Percentiles rank a stretch among this genome's conserved stretches.
These are phyloP conservation scores for Cercospora brassicicola DNA, from an alignment of 2,329 filamentous ascomycete species.

Conservation along the genomic window DNA sequence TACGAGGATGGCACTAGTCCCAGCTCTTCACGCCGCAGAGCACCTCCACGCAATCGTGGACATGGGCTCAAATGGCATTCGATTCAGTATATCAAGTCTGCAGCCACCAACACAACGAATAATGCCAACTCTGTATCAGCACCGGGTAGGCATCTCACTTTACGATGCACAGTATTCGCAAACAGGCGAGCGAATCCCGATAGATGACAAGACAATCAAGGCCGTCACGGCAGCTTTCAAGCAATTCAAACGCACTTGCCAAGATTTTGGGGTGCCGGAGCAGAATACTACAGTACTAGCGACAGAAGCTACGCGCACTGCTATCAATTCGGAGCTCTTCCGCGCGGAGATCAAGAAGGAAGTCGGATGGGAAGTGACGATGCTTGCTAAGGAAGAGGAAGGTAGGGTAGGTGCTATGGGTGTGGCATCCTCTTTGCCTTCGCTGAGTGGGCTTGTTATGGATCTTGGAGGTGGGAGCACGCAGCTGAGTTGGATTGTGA, in stretches of 20 bases:
- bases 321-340: slow-evolving; percentile 70
- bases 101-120: slow-evolving; percentile 69
- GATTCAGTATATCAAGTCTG: slow-evolving; percentile 86
- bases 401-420: slow-evolving; percentile 81
- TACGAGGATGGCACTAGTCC: slow-evolving; percentile 2
- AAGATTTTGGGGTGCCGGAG: slow-evolving; percentile 65
- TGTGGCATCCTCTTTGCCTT: slow-evolving; percentile 70
- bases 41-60: slow-evolving; percentile 38
- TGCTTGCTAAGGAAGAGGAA: slow-evolving; percentile 78
- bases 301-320: slow-evolving; percentile 84
- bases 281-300: slow-evolving; percentile 74
- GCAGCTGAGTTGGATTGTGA: slow-evolving; percentile 66
- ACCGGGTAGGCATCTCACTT: slow-evolving; percentile 77
- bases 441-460: slow-evolving; percentile 77
- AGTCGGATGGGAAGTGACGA: slow-evolving; percentile 67
- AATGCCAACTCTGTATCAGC: slow-evolving; percentile 73
- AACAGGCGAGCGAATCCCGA: slow-evolving; percentile 51
- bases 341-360: slow-evolving; percentile 61
- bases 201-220: slow-evolving; percentile 60
- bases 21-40: slow-evolving; percentile 17
- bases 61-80: slow-evolving; percentile 76
- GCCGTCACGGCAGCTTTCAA: slow-evolving; percentile 66
- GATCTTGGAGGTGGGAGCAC: slow-evolving; percentile 76
- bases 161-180: slow-evolving; percentile 69
- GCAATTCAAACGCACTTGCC: slow-evolving; percentile 70